These are phyloP conservation scores for Balamuthia mandrillaris DNA, from an alignment of 208 protist genomes.

Conservation along the genomic window DNA sequence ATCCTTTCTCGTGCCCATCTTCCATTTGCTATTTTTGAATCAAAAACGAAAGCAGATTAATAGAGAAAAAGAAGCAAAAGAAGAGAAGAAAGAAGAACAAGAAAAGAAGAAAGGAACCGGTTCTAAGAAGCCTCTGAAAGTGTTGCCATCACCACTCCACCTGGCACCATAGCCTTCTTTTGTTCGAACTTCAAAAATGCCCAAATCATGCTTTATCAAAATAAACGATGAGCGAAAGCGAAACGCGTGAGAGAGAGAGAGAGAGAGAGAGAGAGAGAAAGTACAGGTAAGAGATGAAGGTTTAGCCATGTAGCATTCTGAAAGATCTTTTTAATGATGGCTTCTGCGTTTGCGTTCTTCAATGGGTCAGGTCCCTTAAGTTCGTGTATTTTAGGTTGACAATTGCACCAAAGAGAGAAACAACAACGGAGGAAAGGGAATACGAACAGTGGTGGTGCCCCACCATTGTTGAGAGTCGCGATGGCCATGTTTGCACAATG, in stretches of 20 bases:
- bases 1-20: too few relatives aligned
- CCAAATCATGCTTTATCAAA: not conserved
- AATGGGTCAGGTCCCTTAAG: not conserved
- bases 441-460: not conserved
- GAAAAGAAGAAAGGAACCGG: not conserved
- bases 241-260: too few relatives aligned
- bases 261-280: not conserved
- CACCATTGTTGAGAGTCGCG: not conserved
- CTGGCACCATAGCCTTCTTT: constrained; percentile 9
- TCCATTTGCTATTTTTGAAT: not conserved
- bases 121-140: constrained; percentile 16
- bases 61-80: not conserved
- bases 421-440: not conserved
- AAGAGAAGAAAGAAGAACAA: not conserved
- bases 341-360: constrained; percentile 19
- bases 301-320: not conserved
- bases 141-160: not conserved
- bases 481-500: constrained; percentile 11
- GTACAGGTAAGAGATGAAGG: constrained; percentile 3
- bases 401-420: not conserved
- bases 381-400: not conserved
- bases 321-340: constrained; percentile 12
- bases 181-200: not conserved
- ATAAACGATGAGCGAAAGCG: not conserved
- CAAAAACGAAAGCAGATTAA: not conserved